Percentiles rank a stretch among this genome's conserved stretches.
Evolutionary conservation across 306 rosid species (phyloP).

Genomic region (cucumber (Cucumis sativus)): Cucumber_9930_V3 NC_026660.2:10880501-10881000

Average conservation of each 20-base stretch:
- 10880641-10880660: too few species aligned
- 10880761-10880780: conserved; percentile 76
- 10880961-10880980: conserved; percentile 73
- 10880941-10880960: conserved; percentile 65
- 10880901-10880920: not conserved
- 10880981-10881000: conserved; percentile 36
- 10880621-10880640: too few species aligned
- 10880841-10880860: conserved; percentile 22
- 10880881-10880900: not conserved
- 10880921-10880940: not conserved
- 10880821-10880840: conserved; percentile 72
- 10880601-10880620: too few species aligned
- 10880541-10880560: too few species aligned
- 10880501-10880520: too few species aligned
- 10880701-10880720: not conserved
- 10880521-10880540: too few species aligned
- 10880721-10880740: not conserved
- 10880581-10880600: too few species aligned
- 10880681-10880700: too few species aligned
- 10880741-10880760: conserved; percentile 38
- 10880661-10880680: too few species aligned
- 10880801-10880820: conserved; percentile 99
- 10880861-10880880: too few species aligned
- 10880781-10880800: conserved; percentile 94
- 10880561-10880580: too few species aligned